Conservation (phyloP, 768 basidiomycete genomes). For the Fomitopsis pulvina region DNA sequence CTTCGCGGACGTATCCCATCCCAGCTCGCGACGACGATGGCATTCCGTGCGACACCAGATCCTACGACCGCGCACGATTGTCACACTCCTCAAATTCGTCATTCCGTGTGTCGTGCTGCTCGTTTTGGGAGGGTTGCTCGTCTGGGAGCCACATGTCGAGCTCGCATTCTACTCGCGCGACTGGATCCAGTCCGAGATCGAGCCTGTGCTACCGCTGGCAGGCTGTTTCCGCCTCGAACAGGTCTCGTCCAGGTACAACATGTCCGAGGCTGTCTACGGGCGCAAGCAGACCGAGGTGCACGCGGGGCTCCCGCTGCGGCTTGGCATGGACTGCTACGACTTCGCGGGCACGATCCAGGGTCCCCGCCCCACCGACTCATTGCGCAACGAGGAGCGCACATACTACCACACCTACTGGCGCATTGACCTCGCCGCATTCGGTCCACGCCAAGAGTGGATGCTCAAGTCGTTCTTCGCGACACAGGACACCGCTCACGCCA, state of each 20-base stretch:
- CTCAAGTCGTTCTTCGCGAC: slow-evolving; percentile 93
- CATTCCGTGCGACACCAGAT: not conserved
- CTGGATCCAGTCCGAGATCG: slow-evolving; percentile 74
- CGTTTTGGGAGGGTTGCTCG: slow-evolving; percentile 41
- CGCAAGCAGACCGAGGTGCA: slow-evolving; percentile 66
- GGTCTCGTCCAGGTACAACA: slow-evolving; percentile 62
- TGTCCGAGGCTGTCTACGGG: slow-evolving; percentile 56
- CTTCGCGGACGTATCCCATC: not conserved
- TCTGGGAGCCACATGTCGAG: slow-evolving; percentile 85
- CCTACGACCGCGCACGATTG: slow-evolving; percentile 12
- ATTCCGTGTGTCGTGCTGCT: slow-evolving; percentile 21
- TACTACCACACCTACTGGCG: slow-evolving; percentile 95
- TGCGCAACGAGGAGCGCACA: slow-evolving; percentile 30
- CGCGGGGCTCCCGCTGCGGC: slow-evolving; percentile 69
- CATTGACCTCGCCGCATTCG: slow-evolving; percentile 77
- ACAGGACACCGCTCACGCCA: slow-evolving; percentile 58
- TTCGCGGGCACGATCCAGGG: slow-evolving; percentile 75
- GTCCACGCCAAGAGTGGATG: slow-evolving; percentile 80
- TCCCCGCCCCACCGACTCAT: slow-evolving; percentile 5
- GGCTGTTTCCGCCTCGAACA: slow-evolving; percentile 68
- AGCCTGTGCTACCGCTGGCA: slow-evolving; percentile 51
- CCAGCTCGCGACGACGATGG: slow-evolving; percentile 3
- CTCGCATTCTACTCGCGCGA: slow-evolving; percentile 67
- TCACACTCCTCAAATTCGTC: slow-evolving; percentile 15
- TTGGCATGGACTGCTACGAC: slow-evolving; percentile 88